Conservation (phyloP, 75 land plant genomes). For the Adiantum capillusveneris region DNA sequence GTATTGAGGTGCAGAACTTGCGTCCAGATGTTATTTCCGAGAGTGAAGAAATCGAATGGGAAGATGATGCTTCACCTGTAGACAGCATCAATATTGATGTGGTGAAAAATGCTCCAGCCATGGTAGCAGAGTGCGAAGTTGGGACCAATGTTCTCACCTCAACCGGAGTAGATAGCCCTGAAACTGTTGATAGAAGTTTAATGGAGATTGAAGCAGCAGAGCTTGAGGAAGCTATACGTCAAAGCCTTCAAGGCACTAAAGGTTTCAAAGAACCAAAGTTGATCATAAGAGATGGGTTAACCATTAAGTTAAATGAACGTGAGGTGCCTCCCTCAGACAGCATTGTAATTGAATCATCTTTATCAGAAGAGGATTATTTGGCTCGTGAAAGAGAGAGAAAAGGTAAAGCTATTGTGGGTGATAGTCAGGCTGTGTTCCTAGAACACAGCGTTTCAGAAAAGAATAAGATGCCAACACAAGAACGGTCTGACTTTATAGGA, state of each 20-base stretch:
- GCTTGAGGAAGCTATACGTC: conserved; percentile 85
- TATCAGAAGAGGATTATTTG: conserved; percentile 18
- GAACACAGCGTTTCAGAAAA: not conserved
- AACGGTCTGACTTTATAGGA: no score
- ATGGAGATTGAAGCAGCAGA: conserved; percentile 38
- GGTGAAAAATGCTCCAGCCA: not conserved
- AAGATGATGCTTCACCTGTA: conserved; percentile 38
- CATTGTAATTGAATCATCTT: not conserved
- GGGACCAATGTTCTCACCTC: conserved; percentile 22
- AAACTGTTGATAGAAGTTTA: conserved; percentile 25
- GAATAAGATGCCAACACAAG: no score
- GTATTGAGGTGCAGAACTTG: conserved; percentile 21
- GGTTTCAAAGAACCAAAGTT: not conserved
- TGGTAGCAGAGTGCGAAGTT: conserved; percentile 53
- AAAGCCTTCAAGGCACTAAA: conserved; percentile 57
- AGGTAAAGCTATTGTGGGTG: conserved; percentile 14
- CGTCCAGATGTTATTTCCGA: conserved; percentile 17
- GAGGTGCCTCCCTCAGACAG: not conserved
- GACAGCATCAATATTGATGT: conserved; percentile 9
- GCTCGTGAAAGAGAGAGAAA: conserved; percentile 22
- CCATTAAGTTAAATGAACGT: not conserved
- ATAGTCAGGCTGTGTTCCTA: not conserved
- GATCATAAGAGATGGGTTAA: not conserved
- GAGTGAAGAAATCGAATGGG: conserved; percentile 64
- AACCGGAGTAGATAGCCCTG: conserved; percentile 2